Evolutionary conservation across 2,329 filamentous ascomycete species (phyloP), one percentile per base, ranked within the genome.

Genomic region (Clonostachys chloroleuca): DNA sequence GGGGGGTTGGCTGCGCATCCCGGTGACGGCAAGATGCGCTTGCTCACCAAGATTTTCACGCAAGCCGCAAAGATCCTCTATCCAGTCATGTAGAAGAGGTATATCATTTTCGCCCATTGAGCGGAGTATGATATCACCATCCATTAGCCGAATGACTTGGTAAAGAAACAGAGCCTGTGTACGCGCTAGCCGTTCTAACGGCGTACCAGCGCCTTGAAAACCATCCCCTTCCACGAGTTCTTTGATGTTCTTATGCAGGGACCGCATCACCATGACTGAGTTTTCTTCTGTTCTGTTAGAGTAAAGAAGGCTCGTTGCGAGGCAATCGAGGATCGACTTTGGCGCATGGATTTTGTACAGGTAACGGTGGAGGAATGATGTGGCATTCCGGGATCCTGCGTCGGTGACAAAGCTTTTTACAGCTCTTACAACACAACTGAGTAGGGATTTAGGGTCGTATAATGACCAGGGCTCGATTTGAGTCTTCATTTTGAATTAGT

Each of bases 81-180:
- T 40, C 56, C 57, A 59, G 0, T 18, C 42, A 17, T 49, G 33
- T n/a, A 67, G 47, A 13, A 63, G 54, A 10, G 60, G 52, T 34
- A 65, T 56, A 16, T 61, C 51, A 12, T 46, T 53, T 49, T 67
- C 63, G 12, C 56, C 65, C 42, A 59, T 56, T 4, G 56, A 57
- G 33, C 64, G 58, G 52, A 64, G 59, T 17, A 56, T 53, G 16
- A 77, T 68, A 52, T 77, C 70, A 12, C 70, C 72, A 53, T 78
- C 75, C 47, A 77, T 77, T 24, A 80, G 59, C 13, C 70, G 60
- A 47, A 80, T 74, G 34, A 70, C 68, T 42, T 75, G 68, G 54
- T 78, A 79, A 1, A 76, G 59, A 4, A 78, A 49, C 3, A 80
- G 65, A 2, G 76, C 68, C 12, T 80, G 74, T 0, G 68, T 66